phyloP scores from a whole-genome alignment of 1,284 basidiomycete genomes.

The Vanrija pseudolonga region DNA sequence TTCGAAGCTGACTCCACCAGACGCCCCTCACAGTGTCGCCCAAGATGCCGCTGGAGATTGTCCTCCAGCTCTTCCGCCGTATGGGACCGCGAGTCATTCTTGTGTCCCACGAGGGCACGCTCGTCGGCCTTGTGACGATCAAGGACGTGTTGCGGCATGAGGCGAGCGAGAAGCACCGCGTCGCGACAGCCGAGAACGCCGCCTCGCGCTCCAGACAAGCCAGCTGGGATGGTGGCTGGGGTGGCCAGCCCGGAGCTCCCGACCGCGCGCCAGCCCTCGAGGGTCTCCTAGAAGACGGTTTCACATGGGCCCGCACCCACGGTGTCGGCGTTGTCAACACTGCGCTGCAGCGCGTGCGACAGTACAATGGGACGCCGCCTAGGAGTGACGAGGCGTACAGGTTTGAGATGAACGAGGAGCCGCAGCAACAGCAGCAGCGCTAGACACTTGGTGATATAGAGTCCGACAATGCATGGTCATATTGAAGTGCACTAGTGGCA shows the following conservation, averaged over 20 bases:
- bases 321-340: slow-evolving; percentile 17
- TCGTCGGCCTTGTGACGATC: slow-evolving; percentile 86
- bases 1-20: slow-evolving; percentile 49
- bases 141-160: slow-evolving; percentile 92
- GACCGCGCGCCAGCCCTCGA: slow-evolving; percentile 6
- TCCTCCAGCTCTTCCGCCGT: slow-evolving; percentile 91
- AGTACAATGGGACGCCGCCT: not conserved
- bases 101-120: slow-evolving; percentile 75
- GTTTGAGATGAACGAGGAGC: slow-evolving; percentile 2
- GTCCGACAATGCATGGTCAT: no score
- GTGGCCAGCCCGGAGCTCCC: not conserved
- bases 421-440: no score
- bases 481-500: no score
- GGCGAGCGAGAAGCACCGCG: slow-evolving; percentile 47
- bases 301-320: slow-evolving; percentile 16
- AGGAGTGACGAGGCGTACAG: not conserved
- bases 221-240: slow-evolving; percentile 6
- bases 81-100: slow-evolving; percentile 95
- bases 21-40: slow-evolving; percentile 91
- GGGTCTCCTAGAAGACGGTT: slow-evolving; percentile 13
- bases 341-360: slow-evolving; percentile 13
- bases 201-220: not conserved
- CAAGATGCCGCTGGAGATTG: slow-evolving; percentile 88
- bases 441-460: not conserved
- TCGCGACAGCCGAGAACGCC: slow-evolving; percentile 3